These are phyloP conservation scores for Mucor lusitanicus DNA, from an alignment of 371 early-diverging fungal genomes.

Conservation along the genomic window DNA sequence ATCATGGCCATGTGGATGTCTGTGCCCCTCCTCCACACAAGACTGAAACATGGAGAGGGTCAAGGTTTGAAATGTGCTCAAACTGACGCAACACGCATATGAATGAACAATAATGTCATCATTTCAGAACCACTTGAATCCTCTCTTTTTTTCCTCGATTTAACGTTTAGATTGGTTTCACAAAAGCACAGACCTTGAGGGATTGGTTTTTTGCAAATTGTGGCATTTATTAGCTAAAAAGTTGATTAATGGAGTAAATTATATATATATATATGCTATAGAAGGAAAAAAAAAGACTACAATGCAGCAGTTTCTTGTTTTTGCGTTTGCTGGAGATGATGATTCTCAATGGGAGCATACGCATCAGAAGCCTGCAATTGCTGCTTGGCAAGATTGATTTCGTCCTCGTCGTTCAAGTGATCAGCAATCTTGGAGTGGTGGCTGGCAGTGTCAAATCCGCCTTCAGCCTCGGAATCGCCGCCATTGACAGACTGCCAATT, in stretches of 20 bases:
- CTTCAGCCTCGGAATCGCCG: neutral
- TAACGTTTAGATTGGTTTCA: neutral
- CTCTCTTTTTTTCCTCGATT: neutral
- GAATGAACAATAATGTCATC: neutral
- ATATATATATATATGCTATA: neutral
- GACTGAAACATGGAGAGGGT: neutral
- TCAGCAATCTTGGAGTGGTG: constrained; percentile 2
- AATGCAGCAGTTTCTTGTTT: neutral
- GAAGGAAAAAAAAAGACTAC: neutral
- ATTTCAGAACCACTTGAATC: neutral
- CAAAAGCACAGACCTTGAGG: neutral
- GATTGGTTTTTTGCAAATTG: neutral
- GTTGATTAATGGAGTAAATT: neutral
- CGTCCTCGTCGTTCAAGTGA: neutral
- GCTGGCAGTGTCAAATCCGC: neutral
- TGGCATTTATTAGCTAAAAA: neutral
- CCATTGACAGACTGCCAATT: constrained; percentile 1
- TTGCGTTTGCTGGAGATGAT: constrained; percentile 1
- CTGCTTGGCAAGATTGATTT: neutral
- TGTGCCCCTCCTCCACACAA: too few species aligned
- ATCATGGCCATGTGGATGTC: too few species aligned
- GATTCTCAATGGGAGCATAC: neutral
- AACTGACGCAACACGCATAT: neutral
- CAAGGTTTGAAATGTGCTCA: neutral
- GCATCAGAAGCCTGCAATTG: neutral